Conservation (phyloP, 305 asterid genomes). For the Rubia tinctorum region DNA sequence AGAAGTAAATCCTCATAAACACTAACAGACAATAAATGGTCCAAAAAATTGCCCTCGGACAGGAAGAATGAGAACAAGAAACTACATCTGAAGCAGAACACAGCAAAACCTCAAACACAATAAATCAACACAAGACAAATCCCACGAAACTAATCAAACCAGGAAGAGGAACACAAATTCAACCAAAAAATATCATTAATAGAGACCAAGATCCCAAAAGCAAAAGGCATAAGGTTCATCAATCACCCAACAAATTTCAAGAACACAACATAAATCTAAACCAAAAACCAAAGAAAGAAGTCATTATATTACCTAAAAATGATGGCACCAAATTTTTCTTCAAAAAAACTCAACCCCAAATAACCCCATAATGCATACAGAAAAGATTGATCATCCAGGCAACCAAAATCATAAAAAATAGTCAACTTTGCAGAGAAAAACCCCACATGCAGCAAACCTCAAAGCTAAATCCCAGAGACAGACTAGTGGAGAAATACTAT, state of each 20-base stretch:
- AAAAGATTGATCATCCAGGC: conserved; percentile 10
- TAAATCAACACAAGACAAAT: background rate
- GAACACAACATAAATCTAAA: conserved; percentile 5
- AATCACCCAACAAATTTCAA: background rate
- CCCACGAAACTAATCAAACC: background rate
- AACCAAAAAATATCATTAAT: background rate
- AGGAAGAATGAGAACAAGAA: background rate
- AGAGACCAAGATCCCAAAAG: conserved; percentile 9
- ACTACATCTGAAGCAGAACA: background rate
- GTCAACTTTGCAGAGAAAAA: conserved; percentile 21
- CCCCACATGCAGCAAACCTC: conserved; percentile 24
- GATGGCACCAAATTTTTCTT: conserved; percentile 12
- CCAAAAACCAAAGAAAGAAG: conserved; percentile 7
- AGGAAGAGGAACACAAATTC: background rate
- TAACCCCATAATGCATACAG: conserved; percentile 7
- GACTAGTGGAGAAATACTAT: conserved; percentile 16
- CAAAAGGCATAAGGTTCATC: background rate
- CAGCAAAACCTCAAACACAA: background rate
- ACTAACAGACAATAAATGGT: background rate
- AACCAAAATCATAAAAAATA: conserved; percentile 12
- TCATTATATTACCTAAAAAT: conserved; percentile 7
- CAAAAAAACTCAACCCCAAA: conserved; percentile 3
- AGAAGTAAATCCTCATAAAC: conserved; percentile 4
- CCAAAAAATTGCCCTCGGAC: background rate
- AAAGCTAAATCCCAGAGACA: conserved; percentile 8